Percentiles rank a stretch among this genome's conserved stretches.
Evolutionary conservation across 345 rosid genomes (phyloP).

Genomic region (Punica granatum): DNA sequence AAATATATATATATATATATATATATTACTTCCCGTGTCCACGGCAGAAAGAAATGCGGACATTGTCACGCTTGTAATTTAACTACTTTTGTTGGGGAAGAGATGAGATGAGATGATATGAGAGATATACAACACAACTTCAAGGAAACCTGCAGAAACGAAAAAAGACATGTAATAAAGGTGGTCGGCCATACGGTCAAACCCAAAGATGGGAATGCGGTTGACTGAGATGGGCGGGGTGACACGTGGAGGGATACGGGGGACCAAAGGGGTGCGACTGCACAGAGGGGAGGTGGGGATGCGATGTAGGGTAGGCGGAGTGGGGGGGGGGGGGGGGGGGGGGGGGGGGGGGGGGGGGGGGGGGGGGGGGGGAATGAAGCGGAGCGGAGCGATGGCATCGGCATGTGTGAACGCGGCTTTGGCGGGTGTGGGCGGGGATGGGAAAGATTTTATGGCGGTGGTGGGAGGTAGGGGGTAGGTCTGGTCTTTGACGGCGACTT

Average conservation of each 20-base stretch:
- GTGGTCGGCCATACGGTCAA: background rate
- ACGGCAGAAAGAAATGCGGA: too few species aligned
- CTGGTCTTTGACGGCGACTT: constrained; percentile 22
- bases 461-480: constrained; percentile 18
- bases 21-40: too few species aligned
- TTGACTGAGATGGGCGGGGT: background rate
- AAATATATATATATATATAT: too few species aligned
- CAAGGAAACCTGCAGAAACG: background rate
- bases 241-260: constrained; percentile 2
- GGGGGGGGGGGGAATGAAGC: too few species aligned
- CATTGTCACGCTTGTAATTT: too few species aligned
- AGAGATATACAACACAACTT: too few species aligned
- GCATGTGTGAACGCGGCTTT: constrained; percentile 36
- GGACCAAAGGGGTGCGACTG: background rate
- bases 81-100: too few species aligned
- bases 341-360: too few species aligned
- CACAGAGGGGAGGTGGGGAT: background rate
- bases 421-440: background rate
- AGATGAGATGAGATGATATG: too few species aligned
- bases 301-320: background rate
- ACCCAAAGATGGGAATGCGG: background rate
- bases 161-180: background rate
- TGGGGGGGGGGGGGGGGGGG: too few species aligned
- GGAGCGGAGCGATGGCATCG: too few species aligned
- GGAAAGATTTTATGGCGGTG: constrained; percentile 6